phyloP scores from a whole-genome alignment of 176 grass and related monocot genomes.

The Aegilops bicornis region DNA sequence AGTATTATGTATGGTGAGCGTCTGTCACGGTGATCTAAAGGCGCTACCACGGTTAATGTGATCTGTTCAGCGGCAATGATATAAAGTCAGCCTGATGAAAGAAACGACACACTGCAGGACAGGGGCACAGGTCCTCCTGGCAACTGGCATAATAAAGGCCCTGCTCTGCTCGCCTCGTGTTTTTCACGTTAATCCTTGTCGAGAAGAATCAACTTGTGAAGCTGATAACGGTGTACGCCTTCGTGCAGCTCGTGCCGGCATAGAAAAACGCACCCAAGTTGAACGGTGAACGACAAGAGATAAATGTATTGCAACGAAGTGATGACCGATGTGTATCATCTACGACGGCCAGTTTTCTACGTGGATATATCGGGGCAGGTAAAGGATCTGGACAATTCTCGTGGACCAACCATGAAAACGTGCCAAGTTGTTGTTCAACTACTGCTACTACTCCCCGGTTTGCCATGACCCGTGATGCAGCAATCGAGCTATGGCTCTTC shows the following conservation, averaged over 20 bases:
- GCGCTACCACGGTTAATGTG: not conserved
- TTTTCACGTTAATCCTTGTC: not conserved
- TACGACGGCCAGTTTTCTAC: not conserved
- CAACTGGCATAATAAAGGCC: not conserved
- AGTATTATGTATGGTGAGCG: not conserved
- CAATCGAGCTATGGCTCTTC: not conserved
- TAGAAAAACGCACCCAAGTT: not conserved
- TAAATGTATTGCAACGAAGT: not conserved
- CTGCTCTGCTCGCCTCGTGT: not conserved
- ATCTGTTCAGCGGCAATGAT: not conserved
- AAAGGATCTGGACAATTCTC: not conserved
- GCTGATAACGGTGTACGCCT: not conserved
- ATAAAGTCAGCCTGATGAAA: not conserved
- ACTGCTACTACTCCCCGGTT: not conserved
- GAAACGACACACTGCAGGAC: not conserved
- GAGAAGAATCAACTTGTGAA: not conserved
- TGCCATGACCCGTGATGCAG: not conserved
- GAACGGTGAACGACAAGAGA: not conserved
- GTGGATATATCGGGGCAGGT: not conserved
- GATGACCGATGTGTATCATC: not conserved
- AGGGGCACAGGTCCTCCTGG: too few relatives aligned
- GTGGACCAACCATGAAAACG: not conserved
- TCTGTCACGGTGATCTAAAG: not conserved
- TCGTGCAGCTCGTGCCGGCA: not conserved
- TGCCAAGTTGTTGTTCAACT: not conserved